Base-by-base conservation (phyloP, 441 rosid species). In the Croton laevigatus region DNA sequence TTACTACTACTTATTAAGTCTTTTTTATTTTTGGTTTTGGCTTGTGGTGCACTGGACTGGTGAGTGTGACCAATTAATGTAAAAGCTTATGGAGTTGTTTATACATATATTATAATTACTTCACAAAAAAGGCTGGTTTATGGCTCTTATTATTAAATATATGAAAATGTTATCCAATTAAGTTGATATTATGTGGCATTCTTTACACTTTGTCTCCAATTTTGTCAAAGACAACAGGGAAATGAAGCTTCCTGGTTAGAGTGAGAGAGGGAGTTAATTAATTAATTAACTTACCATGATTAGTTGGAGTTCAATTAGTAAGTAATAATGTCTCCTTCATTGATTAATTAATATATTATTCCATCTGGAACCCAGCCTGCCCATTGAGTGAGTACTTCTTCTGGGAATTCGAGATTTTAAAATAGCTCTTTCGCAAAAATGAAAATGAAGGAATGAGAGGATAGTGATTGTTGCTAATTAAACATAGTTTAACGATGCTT, bases 61-160 rank as follows among this genome's bases (percentile, higher is more conserved):
- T n/a, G 60, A 40, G 19, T 34, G 48, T 11, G 45, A 19, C 8
- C 3, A 53, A n/a, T n/a, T n/a, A n/a, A n/a, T n/a, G 8, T 17
- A 2, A 7, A 51, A 22, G 51, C 14, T 54, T 53, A 54, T 67
- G 60, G 70, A 13, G 61, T 53, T 67, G 70, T 67, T 38, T 54
- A 12, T 62, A 42, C 52, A 66, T 65, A 65, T 46, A 22, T 22
- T 48, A 48, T 48, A 48, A 12, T 1, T 48, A 11, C 12, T 12
- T 11, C 8, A 60, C n/a, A n/a, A 7, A 52, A 14, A 46, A 32
- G 17, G 44, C 3, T 51, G 32, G 52, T 45, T 51, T 40, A 46
- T 51, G 55, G 55, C 22, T 6, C 45, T 64, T 8, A 49, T 37
- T 37, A 8, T n/a, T 12, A 13, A 12, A 51, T 36, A 51, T 37